phyloP scores from a whole-genome alignment of 1,139 yeast genomes.

The Geotrichum europaeum region DNA sequence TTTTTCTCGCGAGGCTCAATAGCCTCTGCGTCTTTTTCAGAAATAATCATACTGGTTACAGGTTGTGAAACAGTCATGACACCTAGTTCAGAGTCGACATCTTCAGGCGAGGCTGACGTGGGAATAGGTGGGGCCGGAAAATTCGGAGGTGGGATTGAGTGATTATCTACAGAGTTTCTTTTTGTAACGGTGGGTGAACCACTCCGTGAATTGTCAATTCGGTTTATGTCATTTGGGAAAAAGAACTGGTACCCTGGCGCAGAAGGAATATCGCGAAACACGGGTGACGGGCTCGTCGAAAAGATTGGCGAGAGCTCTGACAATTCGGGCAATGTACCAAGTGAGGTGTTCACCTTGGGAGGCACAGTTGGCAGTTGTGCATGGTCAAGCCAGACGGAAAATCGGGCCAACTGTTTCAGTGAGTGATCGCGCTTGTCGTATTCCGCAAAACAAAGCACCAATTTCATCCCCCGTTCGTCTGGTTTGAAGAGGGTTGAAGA shows the following conservation, averaged over 20 bases:
- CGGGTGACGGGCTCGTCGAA: constrained; percentile 11
- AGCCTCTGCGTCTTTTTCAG: constrained; percentile 3
- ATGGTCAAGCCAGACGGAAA: constrained; percentile 33
- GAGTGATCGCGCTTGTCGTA: constrained; percentile 37
- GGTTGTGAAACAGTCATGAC: constrained; percentile 1
- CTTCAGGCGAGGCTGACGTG: constrained; percentile 4
- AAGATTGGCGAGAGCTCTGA: constrained; percentile 13
- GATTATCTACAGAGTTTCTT: constrained; percentile 5
- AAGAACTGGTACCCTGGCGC: not conserved
- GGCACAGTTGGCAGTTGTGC: not conserved
- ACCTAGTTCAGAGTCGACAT: constrained; percentile 5
- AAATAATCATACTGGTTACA: constrained; percentile 10
- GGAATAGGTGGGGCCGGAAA: constrained; percentile 10
- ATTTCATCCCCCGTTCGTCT: constrained; percentile 24
- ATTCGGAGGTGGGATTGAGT: constrained; percentile 7
- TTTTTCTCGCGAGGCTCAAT: constrained; percentile 2
- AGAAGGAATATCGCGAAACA: constrained; percentile 1
- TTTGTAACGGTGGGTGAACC: constrained; percentile 7
- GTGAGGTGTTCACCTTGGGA: constrained; percentile 8
- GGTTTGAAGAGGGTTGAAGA: constrained; percentile 4
- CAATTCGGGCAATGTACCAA: constrained; percentile 7
- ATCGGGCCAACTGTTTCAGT: constrained; percentile 32
- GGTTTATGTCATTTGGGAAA: constrained; percentile 5
- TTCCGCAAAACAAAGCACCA: constrained; percentile 35
- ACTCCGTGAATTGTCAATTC: constrained; percentile 1